These are phyloP conservation scores for Endotrypanum monterogeii DNA, from an alignment of 208 protist genomes.

Conservation along the genomic window DNA sequence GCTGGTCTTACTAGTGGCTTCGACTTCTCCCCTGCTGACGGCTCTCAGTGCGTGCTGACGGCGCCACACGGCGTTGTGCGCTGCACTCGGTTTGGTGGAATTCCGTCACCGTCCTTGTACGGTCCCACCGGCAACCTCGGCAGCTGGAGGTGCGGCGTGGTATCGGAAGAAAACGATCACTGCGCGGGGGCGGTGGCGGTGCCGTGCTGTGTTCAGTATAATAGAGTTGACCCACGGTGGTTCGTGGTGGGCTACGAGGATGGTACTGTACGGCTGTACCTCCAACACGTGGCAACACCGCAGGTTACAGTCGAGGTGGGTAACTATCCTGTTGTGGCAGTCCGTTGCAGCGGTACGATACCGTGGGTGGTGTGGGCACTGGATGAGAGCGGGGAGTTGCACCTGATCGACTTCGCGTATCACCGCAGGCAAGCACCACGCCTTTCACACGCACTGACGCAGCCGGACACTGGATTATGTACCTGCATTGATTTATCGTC, in stretches of 20 bases:
- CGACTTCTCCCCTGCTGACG: slow-evolving; percentile 67
- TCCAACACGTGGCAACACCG: slow-evolving; percentile 49
- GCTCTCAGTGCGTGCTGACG: slow-evolving; percentile 68
- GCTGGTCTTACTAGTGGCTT: slow-evolving; percentile 27
- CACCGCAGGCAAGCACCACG: slow-evolving; percentile 49
- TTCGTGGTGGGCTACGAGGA: slow-evolving; percentile 81
- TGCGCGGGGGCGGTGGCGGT: slow-evolving; percentile 31
- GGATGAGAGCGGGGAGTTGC: slow-evolving; percentile 67
- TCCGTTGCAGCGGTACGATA: slow-evolving; percentile 49
- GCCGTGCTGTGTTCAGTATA: slow-evolving; percentile 69
- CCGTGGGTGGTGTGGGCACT: slow-evolving; percentile 75
- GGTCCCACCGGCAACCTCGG: slow-evolving; percentile 43
- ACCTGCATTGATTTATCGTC: slow-evolving; percentile 60
- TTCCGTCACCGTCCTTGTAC: slow-evolving; percentile 71
- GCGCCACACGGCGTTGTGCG: slow-evolving; percentile 59
- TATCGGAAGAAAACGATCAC: neutral
- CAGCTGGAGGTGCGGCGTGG: slow-evolving; percentile 8
- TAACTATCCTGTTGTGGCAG: slow-evolving; percentile 39
- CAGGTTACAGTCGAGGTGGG: slow-evolving; percentile 68
- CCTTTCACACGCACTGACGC: slow-evolving; percentile 50
- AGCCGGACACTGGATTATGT: slow-evolving; percentile 63
- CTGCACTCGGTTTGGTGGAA: slow-evolving; percentile 67
- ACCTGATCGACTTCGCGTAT: slow-evolving; percentile 70
- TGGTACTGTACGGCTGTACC: slow-evolving; percentile 73
- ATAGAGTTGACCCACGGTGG: slow-evolving; percentile 57